Percentiles rank a stretch among this genome's conserved stretches.
Conservation (phyloP, 345 rosid species). For the Moricandia arvensis region DNA sequence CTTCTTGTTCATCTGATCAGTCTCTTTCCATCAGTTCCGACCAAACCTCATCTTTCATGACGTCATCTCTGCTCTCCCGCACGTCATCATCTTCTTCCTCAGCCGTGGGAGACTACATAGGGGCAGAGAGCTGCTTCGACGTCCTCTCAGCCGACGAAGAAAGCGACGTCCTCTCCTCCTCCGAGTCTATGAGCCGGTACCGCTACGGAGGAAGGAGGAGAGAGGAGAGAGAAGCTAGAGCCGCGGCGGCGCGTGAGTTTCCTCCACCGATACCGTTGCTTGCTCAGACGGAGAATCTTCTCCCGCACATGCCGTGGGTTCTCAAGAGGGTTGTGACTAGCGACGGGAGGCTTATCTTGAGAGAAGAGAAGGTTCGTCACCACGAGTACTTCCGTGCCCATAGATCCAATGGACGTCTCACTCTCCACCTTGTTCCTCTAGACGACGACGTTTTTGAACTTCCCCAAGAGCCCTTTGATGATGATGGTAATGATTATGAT, state of each 20-base stretch:
- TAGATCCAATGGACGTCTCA: constrained; percentile 70
- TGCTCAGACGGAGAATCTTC: constrained; percentile 52
- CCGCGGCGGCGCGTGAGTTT: constrained; percentile 50
- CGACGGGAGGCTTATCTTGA: constrained; percentile 71
- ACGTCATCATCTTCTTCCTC: constrained; percentile 38
- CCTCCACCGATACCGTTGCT: constrained; percentile 73
- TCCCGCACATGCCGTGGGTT: constrained; percentile 64
- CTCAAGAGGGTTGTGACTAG: constrained; percentile 51
- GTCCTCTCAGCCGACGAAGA: constrained; percentile 33
- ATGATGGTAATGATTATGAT: constrained; percentile 6
- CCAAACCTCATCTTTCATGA: constrained; percentile 20
- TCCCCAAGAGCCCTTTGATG: constrained; percentile 22
- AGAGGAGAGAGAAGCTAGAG: constrained; percentile 36
- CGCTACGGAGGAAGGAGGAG: constrained; percentile 36
- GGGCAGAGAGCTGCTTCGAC: constrained; percentile 76
- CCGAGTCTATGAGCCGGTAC: background rate
- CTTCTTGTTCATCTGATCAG: constrained; percentile 20
- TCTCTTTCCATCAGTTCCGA: constrained; percentile 30
- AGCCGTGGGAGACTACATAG: constrained; percentile 66
- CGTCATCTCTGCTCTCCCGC: constrained; percentile 33
- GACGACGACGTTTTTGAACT: constrained; percentile 36
- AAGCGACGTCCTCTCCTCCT: background rate
- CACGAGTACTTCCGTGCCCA: constrained; percentile 67
- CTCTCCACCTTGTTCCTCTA: constrained; percentile 58
- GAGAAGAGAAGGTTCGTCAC: constrained; percentile 58